phyloP scores from a whole-genome alignment of 768 basidiomycete genomes.

The Jaapia argillacea region DNA sequence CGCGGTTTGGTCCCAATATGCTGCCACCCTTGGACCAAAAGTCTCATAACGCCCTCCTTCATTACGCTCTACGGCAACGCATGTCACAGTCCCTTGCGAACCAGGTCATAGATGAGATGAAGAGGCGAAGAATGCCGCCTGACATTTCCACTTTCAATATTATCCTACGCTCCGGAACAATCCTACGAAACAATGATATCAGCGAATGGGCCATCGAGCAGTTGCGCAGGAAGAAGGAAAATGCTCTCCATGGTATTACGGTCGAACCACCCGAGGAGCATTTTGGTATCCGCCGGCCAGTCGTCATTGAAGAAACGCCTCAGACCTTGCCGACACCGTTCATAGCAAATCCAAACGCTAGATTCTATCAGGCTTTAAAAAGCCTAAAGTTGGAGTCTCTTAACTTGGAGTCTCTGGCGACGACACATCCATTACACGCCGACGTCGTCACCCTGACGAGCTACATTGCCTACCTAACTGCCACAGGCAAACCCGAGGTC shows the following conservation, averaged over 20 bases:
- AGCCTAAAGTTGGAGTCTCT: conserved; percentile 3
- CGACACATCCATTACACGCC: conserved; percentile 9
- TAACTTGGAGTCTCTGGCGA: neutral
- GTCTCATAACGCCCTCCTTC: conserved; percentile 52
- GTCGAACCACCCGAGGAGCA: neutral
- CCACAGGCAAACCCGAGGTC: conserved; percentile 33
- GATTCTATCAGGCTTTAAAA: too few species aligned
- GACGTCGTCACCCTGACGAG: conserved; percentile 40
- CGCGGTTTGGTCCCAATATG: conserved; percentile 3
- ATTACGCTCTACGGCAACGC: conserved; percentile 58
- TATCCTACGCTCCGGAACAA: conserved; percentile 42
- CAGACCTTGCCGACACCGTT: too few species aligned
- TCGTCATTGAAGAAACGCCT: neutral
- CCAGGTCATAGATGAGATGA: conserved; percentile 47
- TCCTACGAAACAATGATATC: conserved; percentile 36
- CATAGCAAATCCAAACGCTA: too few species aligned
- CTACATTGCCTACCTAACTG: conserved; percentile 40
- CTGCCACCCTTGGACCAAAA: conserved; percentile 22
- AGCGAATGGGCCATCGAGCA: conserved; percentile 26
- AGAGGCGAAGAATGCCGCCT: conserved; percentile 24
- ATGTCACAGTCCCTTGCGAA: conserved; percentile 37
- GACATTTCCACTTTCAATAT: conserved; percentile 46
- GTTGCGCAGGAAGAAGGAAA: conserved; percentile 18
- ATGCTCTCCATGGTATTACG: neutral
- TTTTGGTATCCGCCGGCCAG: too few species aligned